Evolutionary conservation across 2,329 filamentous ascomycete genomes (phyloP).

Genomic region (Coleophoma eucalyptorum): DNA sequence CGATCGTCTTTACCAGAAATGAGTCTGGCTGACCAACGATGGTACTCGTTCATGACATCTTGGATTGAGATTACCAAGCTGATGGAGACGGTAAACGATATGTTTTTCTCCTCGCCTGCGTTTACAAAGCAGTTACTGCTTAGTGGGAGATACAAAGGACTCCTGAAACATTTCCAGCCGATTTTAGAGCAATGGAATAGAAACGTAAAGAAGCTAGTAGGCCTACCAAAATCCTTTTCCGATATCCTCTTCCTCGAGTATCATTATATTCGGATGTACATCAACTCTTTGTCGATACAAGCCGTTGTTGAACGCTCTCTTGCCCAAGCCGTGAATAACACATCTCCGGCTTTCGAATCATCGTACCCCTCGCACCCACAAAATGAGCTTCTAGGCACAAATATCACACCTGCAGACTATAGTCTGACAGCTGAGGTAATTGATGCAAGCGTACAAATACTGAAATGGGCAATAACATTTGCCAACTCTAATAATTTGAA

Average conservation of each 20-base stretch:
- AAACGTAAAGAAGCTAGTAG: conserved; percentile 22
- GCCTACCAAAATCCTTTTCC: background rate
- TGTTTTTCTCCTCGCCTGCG: conserved; percentile 42
- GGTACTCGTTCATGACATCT: conserved; percentile 46
- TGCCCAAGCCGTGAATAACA: conserved; percentile 23
- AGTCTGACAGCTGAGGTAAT: conserved; percentile 53
- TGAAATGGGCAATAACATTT: conserved; percentile 44
- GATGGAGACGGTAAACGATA: conserved; percentile 47
- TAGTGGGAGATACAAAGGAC: conserved; percentile 45
- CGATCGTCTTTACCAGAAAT: conserved; percentile 24
- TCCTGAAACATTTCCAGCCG: conserved; percentile 41
- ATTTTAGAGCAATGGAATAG: conserved; percentile 34
- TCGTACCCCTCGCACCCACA: no score
- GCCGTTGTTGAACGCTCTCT: conserved; percentile 51
- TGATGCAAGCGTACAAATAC: conserved; percentile 46
- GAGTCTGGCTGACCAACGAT: conserved; percentile 35
- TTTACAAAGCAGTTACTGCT: conserved; percentile 35
- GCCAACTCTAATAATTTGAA: conserved; percentile 40
- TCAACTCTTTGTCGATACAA: conserved; percentile 48
- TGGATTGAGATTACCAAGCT: conserved; percentile 45
- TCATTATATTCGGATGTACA: conserved; percentile 37
- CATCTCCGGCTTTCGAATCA: no score
- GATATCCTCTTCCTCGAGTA: conserved; percentile 45
- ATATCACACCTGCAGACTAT: conserved; percentile 45
- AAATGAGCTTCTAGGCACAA: conserved; percentile 23